These are phyloP conservation scores for Elaphomyces granulatus DNA, from an alignment of 495 filamentous ascomycete species.

Conservation along the genomic window DNA sequence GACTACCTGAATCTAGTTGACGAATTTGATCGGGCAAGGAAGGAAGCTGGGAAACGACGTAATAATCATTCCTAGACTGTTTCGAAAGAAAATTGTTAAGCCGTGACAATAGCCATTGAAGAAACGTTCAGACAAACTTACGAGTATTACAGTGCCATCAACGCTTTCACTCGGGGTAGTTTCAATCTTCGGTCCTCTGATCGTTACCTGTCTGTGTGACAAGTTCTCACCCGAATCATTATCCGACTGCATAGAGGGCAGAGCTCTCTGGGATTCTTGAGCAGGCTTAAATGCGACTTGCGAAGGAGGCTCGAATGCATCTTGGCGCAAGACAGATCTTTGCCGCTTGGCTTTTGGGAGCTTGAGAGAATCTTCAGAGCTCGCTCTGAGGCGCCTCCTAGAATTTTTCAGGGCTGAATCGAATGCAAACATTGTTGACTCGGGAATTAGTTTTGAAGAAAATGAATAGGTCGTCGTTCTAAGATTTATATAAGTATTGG, in stretches of 20 bases:
- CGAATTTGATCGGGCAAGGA: slow-evolving; percentile 62
- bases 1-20: slow-evolving; percentile 41
- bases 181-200: slow-evolving; percentile 39
- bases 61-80: slow-evolving; percentile 77
- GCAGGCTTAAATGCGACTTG: neutral
- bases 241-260: neutral
- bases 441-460: no score
- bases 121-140: slow-evolving; percentile 29
- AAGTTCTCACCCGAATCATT: slow-evolving; percentile 9
- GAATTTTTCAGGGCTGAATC: slow-evolving; percentile 41
- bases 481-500: no score
- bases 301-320: slow-evolving; percentile 29
- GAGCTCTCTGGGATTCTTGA: neutral
- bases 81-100: slow-evolving; percentile 1
- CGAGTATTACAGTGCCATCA: slow-evolving; percentile 49
- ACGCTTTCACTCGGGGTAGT: slow-evolving; percentile 24
- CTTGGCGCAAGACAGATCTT: slow-evolving; percentile 44
- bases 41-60: slow-evolving; percentile 72
- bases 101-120: neutral
- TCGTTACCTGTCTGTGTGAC: slow-evolving; percentile 37
- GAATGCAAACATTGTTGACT: slow-evolving; percentile 52
- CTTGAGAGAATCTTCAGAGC: slow-evolving; percentile 47
- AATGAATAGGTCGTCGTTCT: no score
- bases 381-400: slow-evolving; percentile 51
- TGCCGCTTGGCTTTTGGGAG: slow-evolving; percentile 61